These are phyloP conservation scores for Gracilaria caudata DNA, from an alignment of 23 red algal species.

Conservation along the genomic window DNA sequence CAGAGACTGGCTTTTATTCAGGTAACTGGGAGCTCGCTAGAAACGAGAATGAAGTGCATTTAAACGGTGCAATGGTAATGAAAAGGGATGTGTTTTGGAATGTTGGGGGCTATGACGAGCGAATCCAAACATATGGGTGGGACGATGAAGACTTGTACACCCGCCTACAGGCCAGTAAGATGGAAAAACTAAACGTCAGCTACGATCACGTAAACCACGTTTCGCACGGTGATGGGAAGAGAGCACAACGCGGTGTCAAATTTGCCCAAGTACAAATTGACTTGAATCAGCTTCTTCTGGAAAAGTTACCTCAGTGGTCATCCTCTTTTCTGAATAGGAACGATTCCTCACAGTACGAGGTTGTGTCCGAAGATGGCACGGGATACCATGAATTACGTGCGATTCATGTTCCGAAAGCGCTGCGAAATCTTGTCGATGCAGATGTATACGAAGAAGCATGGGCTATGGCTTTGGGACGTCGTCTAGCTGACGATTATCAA, in stretches of 20 bases:
- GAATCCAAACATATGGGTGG: slow-evolving; percentile 89
- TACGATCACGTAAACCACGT: slow-evolving; percentile 76
- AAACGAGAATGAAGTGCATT: slow-evolving; percentile 84
- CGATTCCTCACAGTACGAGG: slow-evolving; percentile 38
- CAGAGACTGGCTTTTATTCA: slow-evolving; percentile 58
- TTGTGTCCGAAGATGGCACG: slow-evolving; percentile 22
- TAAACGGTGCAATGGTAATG: slow-evolving; percentile 81
- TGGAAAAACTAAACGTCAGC: slow-evolving; percentile 59
- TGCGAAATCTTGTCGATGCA: slow-evolving; percentile 41
- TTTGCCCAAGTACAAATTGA: slow-evolving; percentile 86
- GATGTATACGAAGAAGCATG: slow-evolving; percentile 66
- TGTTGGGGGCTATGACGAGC: slow-evolving; percentile 86
- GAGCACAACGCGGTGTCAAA: slow-evolving; percentile 72
- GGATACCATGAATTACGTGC: slow-evolving; percentile 51
- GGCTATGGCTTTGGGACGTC: slow-evolving; percentile 72
- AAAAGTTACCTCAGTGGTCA: slow-evolving; percentile 60
- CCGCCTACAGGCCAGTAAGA: slow-evolving; percentile 39
- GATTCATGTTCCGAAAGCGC: slow-evolving; percentile 34
- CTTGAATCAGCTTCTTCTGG: slow-evolving; percentile 76
- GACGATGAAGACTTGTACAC: slow-evolving; percentile 88
- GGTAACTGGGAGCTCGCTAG: slow-evolving; percentile 78
- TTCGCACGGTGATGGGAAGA: slow-evolving; percentile 64
- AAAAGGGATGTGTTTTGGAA: slow-evolving; percentile 55
- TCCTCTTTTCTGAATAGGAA: not conserved
- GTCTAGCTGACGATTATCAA: slow-evolving; percentile 69